These are phyloP conservation scores for Apiospora pterosperma DNA, from an alignment of 2,329 filamentous ascomycete genomes.

Conservation along the genomic window DNA sequence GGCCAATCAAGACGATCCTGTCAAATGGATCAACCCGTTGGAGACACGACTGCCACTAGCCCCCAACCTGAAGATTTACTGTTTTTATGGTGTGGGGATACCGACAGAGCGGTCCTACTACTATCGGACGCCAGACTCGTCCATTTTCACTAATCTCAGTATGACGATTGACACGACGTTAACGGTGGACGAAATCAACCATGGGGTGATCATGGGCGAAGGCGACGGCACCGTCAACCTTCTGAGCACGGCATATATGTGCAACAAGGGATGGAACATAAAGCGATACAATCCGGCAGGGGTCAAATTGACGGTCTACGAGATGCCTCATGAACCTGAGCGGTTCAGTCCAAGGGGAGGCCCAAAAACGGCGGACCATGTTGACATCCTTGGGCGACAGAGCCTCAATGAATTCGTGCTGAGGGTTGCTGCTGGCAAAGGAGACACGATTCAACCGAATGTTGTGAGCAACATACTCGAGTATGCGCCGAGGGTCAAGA, in stretches of 20 bases:
- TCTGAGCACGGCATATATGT: conserved; percentile 95
- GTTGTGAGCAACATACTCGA: conserved; percentile 78
- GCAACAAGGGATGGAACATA: conserved; percentile 88
- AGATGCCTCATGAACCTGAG: conserved; percentile 97
- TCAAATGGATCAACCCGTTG: conserved; percentile 93
- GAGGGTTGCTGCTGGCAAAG: conserved; percentile 79
- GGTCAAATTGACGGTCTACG: conserved; percentile 76
- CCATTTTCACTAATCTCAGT: conserved; percentile 61
- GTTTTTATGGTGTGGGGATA: conserved; percentile 95
- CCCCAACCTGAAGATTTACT: conserved; percentile 89
- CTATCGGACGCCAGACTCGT: conserved; percentile 65
- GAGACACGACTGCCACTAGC: conserved; percentile 84
- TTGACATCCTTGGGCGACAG: conserved; percentile 88
- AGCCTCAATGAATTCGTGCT: conserved; percentile 89
- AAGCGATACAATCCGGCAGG: conserved; percentile 90
- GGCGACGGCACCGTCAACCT: conserved; percentile 95
- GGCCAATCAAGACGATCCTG: conserved; percentile 69
- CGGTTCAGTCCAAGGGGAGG: conserved; percentile 79
- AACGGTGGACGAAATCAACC: conserved; percentile 64
- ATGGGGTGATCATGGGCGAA: conserved; percentile 91
- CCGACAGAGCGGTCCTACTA: conserved; percentile 91
- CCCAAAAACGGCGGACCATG: conserved; percentile 78
- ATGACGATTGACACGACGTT: conserved; percentile 69
- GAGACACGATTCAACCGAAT: conserved; percentile 72
- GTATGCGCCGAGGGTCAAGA: conserved; percentile 80